Percentiles rank a stretch among this genome's conserved stretches.
phyloP scores from a whole-genome alignment of 2,329 filamentous ascomycete species.

The Colletotrichum sojae region DNA sequence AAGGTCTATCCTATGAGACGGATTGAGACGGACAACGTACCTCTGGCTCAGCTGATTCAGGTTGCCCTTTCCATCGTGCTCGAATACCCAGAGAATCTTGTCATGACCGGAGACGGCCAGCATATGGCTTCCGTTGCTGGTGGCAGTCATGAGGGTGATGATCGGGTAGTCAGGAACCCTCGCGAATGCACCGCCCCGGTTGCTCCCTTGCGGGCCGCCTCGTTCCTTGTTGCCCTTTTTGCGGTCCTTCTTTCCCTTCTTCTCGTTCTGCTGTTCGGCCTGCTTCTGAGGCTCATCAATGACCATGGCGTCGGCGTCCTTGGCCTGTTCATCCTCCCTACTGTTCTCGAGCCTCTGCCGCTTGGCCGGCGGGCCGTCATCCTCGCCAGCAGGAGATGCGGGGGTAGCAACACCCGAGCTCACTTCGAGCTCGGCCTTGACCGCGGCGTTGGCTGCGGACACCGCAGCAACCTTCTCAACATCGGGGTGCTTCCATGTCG shows the following conservation, averaged over 20 bases:
- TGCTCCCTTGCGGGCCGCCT: slow-evolving; percentile 42
- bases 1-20: slow-evolving; percentile 43
- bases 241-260: slow-evolving; percentile 47
- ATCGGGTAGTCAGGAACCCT: slow-evolving; percentile 70
- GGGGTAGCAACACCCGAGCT: slow-evolving; percentile 41
- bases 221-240: slow-evolving; percentile 42
- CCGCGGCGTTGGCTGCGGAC: slow-evolving; percentile 42
- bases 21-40: slow-evolving; percentile 58
- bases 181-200: slow-evolving; percentile 46
- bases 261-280: slow-evolving; percentile 44
- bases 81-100: slow-evolving; percentile 89
- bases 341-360: slow-evolving; percentile 55
- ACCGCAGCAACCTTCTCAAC: slow-evolving; percentile 50
- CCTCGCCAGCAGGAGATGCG: slow-evolving; percentile 24
- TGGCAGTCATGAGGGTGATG: slow-evolving; percentile 77
- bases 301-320: slow-evolving; percentile 41
- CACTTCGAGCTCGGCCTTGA: slow-evolving; percentile 47
- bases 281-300: slow-evolving; percentile 43
- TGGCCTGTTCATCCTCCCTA: slow-evolving; percentile 45
- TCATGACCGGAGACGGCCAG: slow-evolving; percentile 90
- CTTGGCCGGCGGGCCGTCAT: slow-evolving; percentile 58
- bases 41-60: slow-evolving; percentile 80
- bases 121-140: slow-evolving; percentile 76
- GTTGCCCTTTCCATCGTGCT: slow-evolving; percentile 71
- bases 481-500: slow-evolving; percentile 72